These are phyloP conservation scores for Amphibolis antarctica DNA, from an alignment of 106 monocot species.

Conservation along the genomic window DNA sequence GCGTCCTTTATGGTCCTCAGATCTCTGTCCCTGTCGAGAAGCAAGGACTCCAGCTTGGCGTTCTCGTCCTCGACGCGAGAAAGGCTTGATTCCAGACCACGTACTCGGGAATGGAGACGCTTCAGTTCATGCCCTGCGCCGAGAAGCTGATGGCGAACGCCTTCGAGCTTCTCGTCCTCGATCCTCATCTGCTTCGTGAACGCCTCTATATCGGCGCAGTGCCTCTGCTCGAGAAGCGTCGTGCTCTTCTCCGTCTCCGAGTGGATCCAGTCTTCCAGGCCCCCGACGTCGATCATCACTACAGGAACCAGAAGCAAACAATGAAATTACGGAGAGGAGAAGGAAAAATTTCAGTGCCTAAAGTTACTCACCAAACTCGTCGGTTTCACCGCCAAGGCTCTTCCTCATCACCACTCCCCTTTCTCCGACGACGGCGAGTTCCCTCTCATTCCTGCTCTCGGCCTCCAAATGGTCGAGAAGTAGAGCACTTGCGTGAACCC, in stretches of 20 bases:
- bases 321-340: background rate
- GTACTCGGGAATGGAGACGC: conserved; percentile 43
- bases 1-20: conserved; percentile 35
- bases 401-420: conserved; percentile 9
- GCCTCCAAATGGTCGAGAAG: conserved; percentile 49
- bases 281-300: conserved; percentile 20
- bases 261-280: conserved; percentile 54
- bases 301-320: background rate
- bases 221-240: conserved; percentile 32
- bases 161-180: conserved; percentile 79
- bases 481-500: conserved; percentile 15
- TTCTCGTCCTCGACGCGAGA: conserved; percentile 40
- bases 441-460: conserved; percentile 30
- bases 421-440: conserved; percentile 1
- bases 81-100: conserved; percentile 40
- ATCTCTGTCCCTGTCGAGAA: conserved; percentile 44
- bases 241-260: conserved; percentile 44
- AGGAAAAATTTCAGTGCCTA: background rate
- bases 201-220: conserved; percentile 64
- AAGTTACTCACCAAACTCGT: conserved; percentile 51
- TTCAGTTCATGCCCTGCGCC: conserved; percentile 58
- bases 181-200: conserved; percentile 69
- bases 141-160: conserved; percentile 39
- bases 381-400: conserved; percentile 18
- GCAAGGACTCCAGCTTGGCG: conserved; percentile 29